These are phyloP conservation scores for Paxillus ammoniavirescens DNA, from an alignment of 768 basidiomycete species.

Conservation along the genomic window DNA sequence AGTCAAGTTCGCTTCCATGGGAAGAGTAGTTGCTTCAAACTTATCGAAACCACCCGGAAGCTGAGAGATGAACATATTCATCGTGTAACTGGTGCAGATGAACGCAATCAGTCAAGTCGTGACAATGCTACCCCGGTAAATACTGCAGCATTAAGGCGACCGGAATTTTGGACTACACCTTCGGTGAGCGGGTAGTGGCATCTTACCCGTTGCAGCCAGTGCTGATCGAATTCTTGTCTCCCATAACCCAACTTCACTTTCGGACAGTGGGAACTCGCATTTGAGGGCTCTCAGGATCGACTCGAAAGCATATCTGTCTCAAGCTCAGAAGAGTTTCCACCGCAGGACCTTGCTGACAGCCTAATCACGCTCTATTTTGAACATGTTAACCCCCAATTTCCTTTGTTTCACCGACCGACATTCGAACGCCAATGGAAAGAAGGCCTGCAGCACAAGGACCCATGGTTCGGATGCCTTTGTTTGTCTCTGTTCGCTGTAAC, in stretches of 20 bases:
- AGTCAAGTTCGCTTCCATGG: conserved; percentile 58
- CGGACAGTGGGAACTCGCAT: conserved; percentile 57
- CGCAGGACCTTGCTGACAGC: conserved; percentile 51
- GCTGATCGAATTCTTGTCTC: not conserved
- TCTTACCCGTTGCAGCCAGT: not conserved
- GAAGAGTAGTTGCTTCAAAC: conserved; percentile 54
- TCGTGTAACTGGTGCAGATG: conserved; percentile 28
- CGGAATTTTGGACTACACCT: conserved; percentile 59
- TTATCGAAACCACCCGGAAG: conserved; percentile 53
- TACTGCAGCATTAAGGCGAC: conserved; percentile 34
- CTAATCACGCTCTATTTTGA: conserved; percentile 72
- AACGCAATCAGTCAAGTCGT: conserved; percentile 12
- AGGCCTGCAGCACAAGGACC: conserved; percentile 50
- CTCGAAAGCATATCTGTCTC: conserved; percentile 29
- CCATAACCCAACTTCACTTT: not conserved
- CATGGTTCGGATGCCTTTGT: conserved; percentile 61
- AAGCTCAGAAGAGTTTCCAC: conserved; percentile 54
- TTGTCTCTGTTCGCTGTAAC: conserved; percentile 68
- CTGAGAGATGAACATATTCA: conserved; percentile 51
- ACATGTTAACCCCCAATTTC: conserved; percentile 56
- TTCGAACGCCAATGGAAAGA: conserved; percentile 63
- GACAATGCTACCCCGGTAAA: conserved; percentile 21
- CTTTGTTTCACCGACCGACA: conserved; percentile 69
- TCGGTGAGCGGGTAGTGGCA: conserved; percentile 37
- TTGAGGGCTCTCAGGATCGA: conserved; percentile 43